A percentile compares a stretch with the other conserved stretches of the same genome.
These are phyloP conservation scores for Ensete ventricosum DNA, from an alignment of 176 grass and related monocot genomes.

Conservation along the genomic window DNA sequence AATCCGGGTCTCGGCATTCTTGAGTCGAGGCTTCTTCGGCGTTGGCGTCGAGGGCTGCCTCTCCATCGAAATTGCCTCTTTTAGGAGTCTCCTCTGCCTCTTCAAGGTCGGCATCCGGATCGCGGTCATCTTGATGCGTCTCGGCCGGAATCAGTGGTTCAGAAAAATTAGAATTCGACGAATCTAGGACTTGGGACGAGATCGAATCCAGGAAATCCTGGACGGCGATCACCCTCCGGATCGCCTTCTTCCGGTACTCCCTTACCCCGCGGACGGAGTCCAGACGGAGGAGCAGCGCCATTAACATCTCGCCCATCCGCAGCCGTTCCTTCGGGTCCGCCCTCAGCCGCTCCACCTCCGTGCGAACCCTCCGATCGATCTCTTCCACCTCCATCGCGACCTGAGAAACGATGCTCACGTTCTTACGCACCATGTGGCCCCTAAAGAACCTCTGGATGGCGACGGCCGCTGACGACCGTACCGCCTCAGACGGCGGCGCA, in stretches of 20 bases:
- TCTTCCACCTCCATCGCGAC: background rate
- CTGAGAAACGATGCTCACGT: background rate
- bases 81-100: background rate
- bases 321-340: background rate
- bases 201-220: constrained; percentile 9
- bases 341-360: background rate
- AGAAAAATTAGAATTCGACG: background rate
- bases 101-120: too few relatives aligned
- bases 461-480: background rate
- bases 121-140: background rate
- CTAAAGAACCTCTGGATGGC: background rate
- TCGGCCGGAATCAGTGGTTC: background rate
- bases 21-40: background rate
- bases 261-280: background rate
- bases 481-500: background rate
- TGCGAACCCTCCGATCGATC: background rate
- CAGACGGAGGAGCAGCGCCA: constrained; percentile 6
- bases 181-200: background rate
- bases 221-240: background rate
- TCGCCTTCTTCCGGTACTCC: constrained; percentile 12
- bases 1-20: background rate
- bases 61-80: background rate
- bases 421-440: background rate
- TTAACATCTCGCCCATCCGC: constrained; percentile 4
- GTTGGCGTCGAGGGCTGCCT: background rate